Percentiles rank a stretch among this genome's conserved stretches.
Evolutionary conservation across 106 monocot genomes (phyloP).

Genomic region (Dactylorhiza incarnata): DNA sequence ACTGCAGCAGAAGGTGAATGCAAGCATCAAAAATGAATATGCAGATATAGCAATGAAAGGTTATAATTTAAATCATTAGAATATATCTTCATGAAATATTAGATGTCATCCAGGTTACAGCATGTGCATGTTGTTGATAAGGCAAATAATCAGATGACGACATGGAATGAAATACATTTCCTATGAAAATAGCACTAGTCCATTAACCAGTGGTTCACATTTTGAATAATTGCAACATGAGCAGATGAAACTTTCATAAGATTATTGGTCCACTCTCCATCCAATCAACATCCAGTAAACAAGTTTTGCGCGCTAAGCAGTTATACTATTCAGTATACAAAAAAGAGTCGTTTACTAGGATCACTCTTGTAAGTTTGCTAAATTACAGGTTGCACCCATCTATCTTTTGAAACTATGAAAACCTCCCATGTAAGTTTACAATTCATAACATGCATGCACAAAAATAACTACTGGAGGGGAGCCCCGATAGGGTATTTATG

Average conservation of each 20-base stretch:
- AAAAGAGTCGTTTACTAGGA: too few species aligned
- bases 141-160: not conserved
- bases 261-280: too few species aligned
- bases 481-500: too few species aligned
- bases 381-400: too few species aligned
- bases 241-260: not conserved
- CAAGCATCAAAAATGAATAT: not conserved
- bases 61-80: not conserved
- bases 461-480: too few species aligned
- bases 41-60: not conserved
- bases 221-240: not conserved
- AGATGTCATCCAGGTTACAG: not conserved
- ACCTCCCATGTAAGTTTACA: too few species aligned
- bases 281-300: too few species aligned
- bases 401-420: too few species aligned
- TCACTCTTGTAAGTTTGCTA: too few species aligned
- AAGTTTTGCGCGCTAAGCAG: too few species aligned
- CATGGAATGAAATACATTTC: not conserved
- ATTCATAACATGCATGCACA: too few species aligned
- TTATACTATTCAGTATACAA: too few species aligned
- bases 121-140: not conserved
- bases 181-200: not conserved
- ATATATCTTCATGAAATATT: not conserved
- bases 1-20: conserved; percentile 28
- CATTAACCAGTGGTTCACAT: not conserved